Percentiles rank a stretch among this genome's conserved stretches.
Evolutionary conservation across 225 moss, liverwort and hornwort genomes (phyloP).

Genomic region (Physcomitrellopsis africana): DNA sequence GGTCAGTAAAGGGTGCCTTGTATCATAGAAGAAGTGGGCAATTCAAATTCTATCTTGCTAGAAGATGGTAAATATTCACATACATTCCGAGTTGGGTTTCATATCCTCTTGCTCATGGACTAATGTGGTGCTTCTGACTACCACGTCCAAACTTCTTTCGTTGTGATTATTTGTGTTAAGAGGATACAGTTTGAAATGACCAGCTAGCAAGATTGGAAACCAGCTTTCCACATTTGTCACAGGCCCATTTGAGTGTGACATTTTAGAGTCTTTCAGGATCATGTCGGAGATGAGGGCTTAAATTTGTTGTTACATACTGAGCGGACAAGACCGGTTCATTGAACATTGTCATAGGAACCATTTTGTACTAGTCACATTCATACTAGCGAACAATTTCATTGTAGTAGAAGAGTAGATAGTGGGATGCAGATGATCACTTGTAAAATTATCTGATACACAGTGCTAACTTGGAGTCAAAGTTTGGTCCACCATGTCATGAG

Average conservation of each 20-base stretch:
- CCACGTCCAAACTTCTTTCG: constrained; percentile 21
- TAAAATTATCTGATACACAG: constrained; percentile 37
- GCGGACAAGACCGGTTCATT: constrained; percentile 28
- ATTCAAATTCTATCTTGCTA: constrained; percentile 10
- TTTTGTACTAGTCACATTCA: constrained; percentile 28
- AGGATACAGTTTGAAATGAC: constrained; percentile 29
- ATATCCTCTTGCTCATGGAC: neutral
- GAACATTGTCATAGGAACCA: constrained; percentile 26
- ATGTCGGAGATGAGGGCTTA: constrained; percentile 17
- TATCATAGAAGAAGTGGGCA: constrained; percentile 43
- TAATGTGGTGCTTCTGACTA: constrained; percentile 5
- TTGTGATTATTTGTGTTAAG: constrained; percentile 14
- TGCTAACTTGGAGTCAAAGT: constrained; percentile 30
- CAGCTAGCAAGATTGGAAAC: constrained; percentile 21
- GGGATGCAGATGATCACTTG: constrained; percentile 32
- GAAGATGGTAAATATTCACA: constrained; percentile 9
- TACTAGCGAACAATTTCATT: constrained; percentile 23
- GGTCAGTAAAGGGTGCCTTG: constrained; percentile 47
- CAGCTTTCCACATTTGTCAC: constrained; percentile 23
- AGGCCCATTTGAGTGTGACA: constrained; percentile 8
- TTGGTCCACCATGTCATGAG: constrained; percentile 11
- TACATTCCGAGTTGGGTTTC: neutral
- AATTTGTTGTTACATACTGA: constrained; percentile 32
- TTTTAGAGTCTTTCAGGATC: constrained; percentile 15
- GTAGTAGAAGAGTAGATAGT: constrained; percentile 20